Evolutionary conservation across 2,329 filamentous ascomycete species (phyloP), one percentile per base, ranked within the genome.

Genomic region (Trichoderma sp.): DNA sequence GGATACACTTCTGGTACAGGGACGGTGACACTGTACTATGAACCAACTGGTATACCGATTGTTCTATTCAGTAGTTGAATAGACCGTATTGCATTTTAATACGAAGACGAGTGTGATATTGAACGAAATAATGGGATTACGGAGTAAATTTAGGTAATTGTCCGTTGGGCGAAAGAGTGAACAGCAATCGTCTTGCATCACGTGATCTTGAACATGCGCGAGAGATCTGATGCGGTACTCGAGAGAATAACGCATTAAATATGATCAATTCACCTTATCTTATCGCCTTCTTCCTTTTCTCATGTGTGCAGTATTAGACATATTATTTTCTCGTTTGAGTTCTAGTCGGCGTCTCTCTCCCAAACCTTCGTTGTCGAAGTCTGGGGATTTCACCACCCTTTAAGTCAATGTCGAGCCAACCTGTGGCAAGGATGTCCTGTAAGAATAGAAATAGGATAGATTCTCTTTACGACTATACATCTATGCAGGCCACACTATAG

Each of bases 231-330:
- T 11, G 8, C 2, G 18, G 4, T 21, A 4, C 45, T 50, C 45
- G 9, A 5, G 18, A 21, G 45, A 53, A 21, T 3, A 12, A 21
- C 9, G n/a, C n/a, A 21, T 6, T 21, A 9, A 8, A 53, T 21
- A 53, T 21, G 9, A 4, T 53, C 45, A 9, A 21, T 53, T 21
- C n/a, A 8, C n/a, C 45, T 53, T 21, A 0, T 53, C 45, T 21
- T 21, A 5, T 53, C n/a, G n/a, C n/a, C 21, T 21, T 12, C n/a
- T 53, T 53, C n/a, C 4, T 2, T 53, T 53, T 12, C n/a, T n/a
- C 3, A 0, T 53, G 9, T 12, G 9, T 21, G 0, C 4, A 53
- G 1, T 4, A 21, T 21, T 6, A n/a, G 41, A 3, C 7, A 1
- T 12, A 2, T 21, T 11, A 4, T 11, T n/a, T n/a, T n/a, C 45